Conservation (phyloP, 2,329 filamentous ascomycete species). For the Ramularia collo-cygni region DNA sequence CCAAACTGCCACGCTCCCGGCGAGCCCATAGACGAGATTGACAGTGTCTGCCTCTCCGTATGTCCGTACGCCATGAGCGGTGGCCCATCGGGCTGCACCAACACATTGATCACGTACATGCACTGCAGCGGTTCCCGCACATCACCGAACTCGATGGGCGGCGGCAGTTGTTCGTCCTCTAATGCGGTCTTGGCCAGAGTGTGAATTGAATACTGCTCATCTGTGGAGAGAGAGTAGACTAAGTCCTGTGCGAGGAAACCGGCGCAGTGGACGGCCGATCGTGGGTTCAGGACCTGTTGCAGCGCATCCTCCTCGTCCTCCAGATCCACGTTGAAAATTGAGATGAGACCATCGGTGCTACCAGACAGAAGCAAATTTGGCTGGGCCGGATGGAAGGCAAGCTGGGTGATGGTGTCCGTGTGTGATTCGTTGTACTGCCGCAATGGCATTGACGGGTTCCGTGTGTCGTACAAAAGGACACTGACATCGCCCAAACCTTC, state of each 20-base stretch:
- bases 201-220: conserved; percentile 71
- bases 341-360: conserved; percentile 73
- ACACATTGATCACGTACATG: conserved; percentile 66
- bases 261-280: conserved; percentile 66
- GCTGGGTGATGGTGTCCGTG: conserved; percentile 54
- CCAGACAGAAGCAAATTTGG: conserved; percentile 63
- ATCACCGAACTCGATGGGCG: conserved; percentile 59
- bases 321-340: conserved; percentile 65
- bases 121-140: conserved; percentile 58
- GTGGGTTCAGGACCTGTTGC: conserved; percentile 71
- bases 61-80: conserved; percentile 28
- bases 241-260: conserved; percentile 61
- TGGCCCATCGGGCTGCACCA: conserved; percentile 36
- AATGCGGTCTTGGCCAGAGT: conserved; percentile 58
- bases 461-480: conserved; percentile 35
- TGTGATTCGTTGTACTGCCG: conserved; percentile 41
- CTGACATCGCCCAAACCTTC: conserved; percentile 34
- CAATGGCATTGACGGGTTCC: conserved; percentile 32
- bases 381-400: conserved; percentile 40
- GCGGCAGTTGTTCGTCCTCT: conserved; percentile 44
- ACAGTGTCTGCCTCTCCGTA: conserved; percentile 23
- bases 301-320: conserved; percentile 71
- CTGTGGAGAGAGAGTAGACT: conserved; percentile 67
- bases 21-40: conserved; percentile 21
- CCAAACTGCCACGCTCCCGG: conserved; percentile 25